phyloP scores from a whole-genome alignment of 306 rosid species.

The Ammopiptanthus mongolicus region DNA sequence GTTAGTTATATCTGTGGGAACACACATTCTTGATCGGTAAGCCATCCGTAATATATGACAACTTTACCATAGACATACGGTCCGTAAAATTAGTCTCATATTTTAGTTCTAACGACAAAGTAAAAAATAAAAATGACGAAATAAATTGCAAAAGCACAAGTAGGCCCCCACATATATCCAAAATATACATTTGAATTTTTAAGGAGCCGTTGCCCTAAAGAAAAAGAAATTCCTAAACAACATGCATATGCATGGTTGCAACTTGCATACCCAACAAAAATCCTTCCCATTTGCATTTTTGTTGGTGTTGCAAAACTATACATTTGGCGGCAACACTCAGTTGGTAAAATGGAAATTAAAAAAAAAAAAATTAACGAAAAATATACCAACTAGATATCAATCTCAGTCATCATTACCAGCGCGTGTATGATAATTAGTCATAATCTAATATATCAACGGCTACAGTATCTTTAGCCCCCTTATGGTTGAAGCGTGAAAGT shows the following conservation, averaged over 20 bases:
- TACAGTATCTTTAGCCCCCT: too few species aligned
- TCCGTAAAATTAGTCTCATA: background rate
- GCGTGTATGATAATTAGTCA: conserved; percentile 11
- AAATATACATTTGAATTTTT: background rate
- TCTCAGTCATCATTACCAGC: background rate
- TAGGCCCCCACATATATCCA: conserved; percentile 9
- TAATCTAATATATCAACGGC: background rate
- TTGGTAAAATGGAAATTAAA: background rate
- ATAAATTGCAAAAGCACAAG: background rate
- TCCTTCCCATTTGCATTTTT: background rate
- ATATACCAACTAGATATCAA: background rate
- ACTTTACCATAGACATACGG: too few species aligned
- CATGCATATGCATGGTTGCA: too few species aligned
- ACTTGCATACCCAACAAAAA: background rate
- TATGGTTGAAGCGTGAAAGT: background rate
- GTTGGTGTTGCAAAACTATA: background rate
- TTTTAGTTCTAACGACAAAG: background rate
- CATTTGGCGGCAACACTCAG: conserved; percentile 58
- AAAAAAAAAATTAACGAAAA: background rate
- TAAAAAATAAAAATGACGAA: background rate
- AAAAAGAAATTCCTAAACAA: background rate
- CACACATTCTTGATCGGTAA: too few species aligned
- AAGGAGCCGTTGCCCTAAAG: conserved; percentile 43
- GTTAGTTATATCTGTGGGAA: too few species aligned
- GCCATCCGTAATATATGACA: too few species aligned